Evolutionary conservation across 257 asterid species (phyloP).

Genomic region (Dorcoceras hygrometricum): DNA sequence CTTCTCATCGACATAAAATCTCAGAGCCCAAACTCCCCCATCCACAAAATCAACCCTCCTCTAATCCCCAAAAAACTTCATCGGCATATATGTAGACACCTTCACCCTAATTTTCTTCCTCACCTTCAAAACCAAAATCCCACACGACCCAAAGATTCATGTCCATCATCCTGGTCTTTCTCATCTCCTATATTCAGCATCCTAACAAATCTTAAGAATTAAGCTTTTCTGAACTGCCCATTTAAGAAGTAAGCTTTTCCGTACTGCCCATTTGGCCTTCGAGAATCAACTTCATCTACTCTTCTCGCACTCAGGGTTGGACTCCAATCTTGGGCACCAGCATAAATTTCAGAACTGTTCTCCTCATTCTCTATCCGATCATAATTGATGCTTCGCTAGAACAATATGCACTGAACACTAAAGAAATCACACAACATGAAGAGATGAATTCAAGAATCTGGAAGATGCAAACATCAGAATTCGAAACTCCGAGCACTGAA

Average conservation of each 20-base stretch:
- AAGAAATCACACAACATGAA: no score
- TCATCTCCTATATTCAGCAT: slow-evolving; percentile 42
- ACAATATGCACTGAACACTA: no score
- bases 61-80: slow-evolving; percentile 90
- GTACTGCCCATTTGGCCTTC: slow-evolving; percentile 84
- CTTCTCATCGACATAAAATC: slow-evolving; percentile 62
- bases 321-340: slow-evolving; percentile 40
- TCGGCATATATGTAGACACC: slow-evolving; percentile 83
- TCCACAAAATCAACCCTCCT: slow-evolving; percentile 96
- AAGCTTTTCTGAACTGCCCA: slow-evolving; percentile 76
- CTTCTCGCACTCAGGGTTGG: slow-evolving; percentile 36
- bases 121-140: slow-evolving; percentile 84
- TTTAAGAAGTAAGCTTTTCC: slow-evolving; percentile 56
- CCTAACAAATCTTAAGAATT: slow-evolving; percentile 52
- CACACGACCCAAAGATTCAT: slow-evolving; percentile 40
- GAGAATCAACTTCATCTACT: slow-evolving; percentile 70
- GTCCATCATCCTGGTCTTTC: slow-evolving; percentile 40
- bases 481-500: no score
- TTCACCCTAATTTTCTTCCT: slow-evolving; percentile 61
- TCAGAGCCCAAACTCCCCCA: slow-evolving; percentile 94
- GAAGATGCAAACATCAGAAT: not conserved
- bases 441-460: not conserved
- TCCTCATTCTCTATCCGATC: slow-evolving; percentile 36
- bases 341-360: slow-evolving; percentile 43
- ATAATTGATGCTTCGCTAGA: not conserved